phyloP scores from a whole-genome alignment of 805 yeast species.

The Yarrowia divulgata region DNA sequence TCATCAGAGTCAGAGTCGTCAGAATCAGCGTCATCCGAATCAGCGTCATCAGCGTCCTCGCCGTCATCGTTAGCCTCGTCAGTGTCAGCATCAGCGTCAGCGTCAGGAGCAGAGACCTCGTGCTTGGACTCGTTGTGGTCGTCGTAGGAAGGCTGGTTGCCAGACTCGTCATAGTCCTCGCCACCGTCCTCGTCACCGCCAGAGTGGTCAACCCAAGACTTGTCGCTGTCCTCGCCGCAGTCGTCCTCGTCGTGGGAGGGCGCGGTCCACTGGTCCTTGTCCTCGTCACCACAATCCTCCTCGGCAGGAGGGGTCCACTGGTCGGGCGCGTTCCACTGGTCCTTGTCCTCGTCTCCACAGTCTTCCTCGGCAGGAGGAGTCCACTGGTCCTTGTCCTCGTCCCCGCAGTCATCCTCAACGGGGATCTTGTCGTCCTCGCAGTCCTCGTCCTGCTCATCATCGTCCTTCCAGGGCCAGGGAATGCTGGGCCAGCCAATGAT shows the following conservation, averaged over 20 bases:
- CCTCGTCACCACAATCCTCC: slow-evolving; percentile 27
- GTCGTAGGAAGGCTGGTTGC: slow-evolving; percentile 8
- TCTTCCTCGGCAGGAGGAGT: slow-evolving; percentile 1
- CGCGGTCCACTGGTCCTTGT: slow-evolving; percentile 3
- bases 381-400: slow-evolving; percentile 14
- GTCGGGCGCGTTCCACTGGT: background rate
- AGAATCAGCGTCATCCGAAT: background rate
- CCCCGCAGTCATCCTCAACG: slow-evolving; percentile 21
- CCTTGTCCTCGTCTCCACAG: slow-evolving; percentile 4
- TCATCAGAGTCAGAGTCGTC: background rate
- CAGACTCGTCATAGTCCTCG: slow-evolving; percentile 14
- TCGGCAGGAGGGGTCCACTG: background rate
- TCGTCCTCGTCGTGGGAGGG: slow-evolving; percentile 1
- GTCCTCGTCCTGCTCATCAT: slow-evolving; percentile 18
- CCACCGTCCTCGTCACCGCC: slow-evolving; percentile 19
- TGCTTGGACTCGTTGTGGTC: background rate
- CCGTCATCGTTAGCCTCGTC: background rate
- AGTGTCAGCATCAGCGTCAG: background rate
- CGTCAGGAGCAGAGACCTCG: too few relatives aligned
- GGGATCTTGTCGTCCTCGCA: slow-evolving; percentile 12
- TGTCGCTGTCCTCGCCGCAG: slow-evolving; percentile 3
- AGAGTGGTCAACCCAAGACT: background rate
- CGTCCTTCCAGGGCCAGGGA: slow-evolving; percentile 39
- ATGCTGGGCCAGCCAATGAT: slow-evolving; percentile 34
- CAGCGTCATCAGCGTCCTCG: background rate